These are phyloP conservation scores for Kurtzmaniella natalensis DNA, from an alignment of 1,139 yeast species.

Conservation along the genomic window DNA sequence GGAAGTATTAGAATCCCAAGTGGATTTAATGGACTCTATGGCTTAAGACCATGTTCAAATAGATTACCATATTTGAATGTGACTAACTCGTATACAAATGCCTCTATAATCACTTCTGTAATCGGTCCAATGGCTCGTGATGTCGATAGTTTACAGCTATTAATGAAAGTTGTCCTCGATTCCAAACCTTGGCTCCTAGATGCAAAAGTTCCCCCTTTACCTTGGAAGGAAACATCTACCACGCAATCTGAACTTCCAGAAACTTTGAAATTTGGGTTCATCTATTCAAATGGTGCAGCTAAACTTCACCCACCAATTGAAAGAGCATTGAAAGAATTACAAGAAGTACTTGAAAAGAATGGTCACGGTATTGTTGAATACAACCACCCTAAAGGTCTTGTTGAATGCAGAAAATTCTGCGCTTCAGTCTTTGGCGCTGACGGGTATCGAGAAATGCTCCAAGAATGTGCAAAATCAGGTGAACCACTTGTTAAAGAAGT, in stretches of 20 bases:
- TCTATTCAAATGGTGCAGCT: constrained; percentile 11
- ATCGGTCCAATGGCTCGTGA: constrained; percentile 30
- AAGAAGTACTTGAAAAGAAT: constrained; percentile 8
- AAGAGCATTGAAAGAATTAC: constrained; percentile 12
- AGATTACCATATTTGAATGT: constrained; percentile 11
- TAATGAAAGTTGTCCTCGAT: constrained; percentile 14
- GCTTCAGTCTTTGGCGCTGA: constrained; percentile 13
- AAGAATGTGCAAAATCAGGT: constrained; percentile 13
- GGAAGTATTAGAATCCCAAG: constrained; percentile 18
- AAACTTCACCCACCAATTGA: constrained; percentile 16
- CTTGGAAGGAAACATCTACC: constrained; percentile 13
- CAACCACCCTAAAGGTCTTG: constrained; percentile 9
- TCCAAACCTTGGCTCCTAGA: constrained; percentile 16
- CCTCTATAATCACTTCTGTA: constrained; percentile 20
- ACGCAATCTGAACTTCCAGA: constrained; percentile 2
- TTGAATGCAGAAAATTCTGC: constrained; percentile 8
- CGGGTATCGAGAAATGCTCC: constrained; percentile 12
- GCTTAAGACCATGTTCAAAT: constrained; percentile 13
- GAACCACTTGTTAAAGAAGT: constrained; percentile 12
- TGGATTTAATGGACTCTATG: constrained; percentile 15
- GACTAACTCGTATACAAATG: constrained; percentile 10
- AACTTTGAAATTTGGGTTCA: constrained; percentile 13
- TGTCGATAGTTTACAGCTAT: constrained; percentile 22
- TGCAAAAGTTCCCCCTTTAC: constrained; percentile 14
- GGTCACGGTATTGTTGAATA: constrained; percentile 17